Conservation (phyloP, 1,139 yeast genomes). For the Sugiyamaella paludigena region DNA sequence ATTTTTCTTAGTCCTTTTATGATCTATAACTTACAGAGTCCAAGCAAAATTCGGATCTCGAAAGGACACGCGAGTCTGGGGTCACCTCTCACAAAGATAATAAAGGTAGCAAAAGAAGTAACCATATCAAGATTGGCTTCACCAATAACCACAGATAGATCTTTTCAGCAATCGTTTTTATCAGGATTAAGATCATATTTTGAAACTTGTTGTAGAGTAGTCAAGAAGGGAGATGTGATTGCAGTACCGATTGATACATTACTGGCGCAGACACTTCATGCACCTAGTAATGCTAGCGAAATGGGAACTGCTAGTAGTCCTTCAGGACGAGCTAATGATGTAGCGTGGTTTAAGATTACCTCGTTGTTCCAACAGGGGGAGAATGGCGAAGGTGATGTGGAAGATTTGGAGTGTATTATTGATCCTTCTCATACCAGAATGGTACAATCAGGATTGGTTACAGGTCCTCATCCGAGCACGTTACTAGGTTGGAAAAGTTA, state of each 20-base stretch:
- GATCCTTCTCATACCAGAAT: conserved; percentile 65
- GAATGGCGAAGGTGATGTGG: conserved; percentile 44
- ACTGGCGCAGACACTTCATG: conserved; percentile 59
- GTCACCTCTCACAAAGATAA: conserved; percentile 13
- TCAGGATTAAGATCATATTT: conserved; percentile 62
- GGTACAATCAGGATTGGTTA: conserved; percentile 58
- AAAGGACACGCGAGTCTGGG: conserved; percentile 15
- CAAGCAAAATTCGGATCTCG: conserved; percentile 37
- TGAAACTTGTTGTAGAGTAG: conserved; percentile 55
- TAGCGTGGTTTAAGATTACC: conserved; percentile 78
- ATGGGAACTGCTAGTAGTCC: conserved; percentile 40
- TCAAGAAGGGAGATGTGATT: conserved; percentile 61
- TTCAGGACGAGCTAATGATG: conserved; percentile 62
- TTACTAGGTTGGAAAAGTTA: conserved; percentile 55
- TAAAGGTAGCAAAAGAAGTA: conserved; percentile 47
- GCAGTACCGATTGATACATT: conserved; percentile 77
- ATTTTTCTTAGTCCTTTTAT: conserved; percentile 66
- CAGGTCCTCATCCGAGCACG: conserved; percentile 41
- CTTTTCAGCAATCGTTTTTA: conserved; percentile 63
- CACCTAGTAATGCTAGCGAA: conserved; percentile 32
- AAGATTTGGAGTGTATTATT: conserved; percentile 50
- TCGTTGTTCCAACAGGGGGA: conserved; percentile 41
- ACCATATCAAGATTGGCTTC: conserved; percentile 70
- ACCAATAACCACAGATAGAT: conserved; percentile 65
- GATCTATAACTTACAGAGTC: conserved; percentile 49